phyloP scores from a whole-genome alignment of 2,329 filamentous ascomycete species.

The Davidsoniella australis region DNA sequence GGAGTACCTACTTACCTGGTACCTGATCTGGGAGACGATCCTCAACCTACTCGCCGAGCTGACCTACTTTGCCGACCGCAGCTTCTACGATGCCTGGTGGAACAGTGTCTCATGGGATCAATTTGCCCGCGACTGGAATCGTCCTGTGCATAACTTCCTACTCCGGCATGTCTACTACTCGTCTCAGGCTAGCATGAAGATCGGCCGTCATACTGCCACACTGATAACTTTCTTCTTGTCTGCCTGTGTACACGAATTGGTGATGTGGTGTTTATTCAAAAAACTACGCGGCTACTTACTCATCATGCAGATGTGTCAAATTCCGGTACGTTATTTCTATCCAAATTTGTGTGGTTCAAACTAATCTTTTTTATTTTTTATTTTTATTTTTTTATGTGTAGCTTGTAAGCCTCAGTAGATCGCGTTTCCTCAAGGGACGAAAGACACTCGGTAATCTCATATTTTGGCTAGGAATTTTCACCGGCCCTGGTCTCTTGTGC shows the following conservation, averaged over 20 bases:
- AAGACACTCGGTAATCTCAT: constrained; percentile 53
- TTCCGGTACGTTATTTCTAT: constrained; percentile 32
- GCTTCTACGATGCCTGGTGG: constrained; percentile 53
- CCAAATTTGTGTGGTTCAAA: background rate
- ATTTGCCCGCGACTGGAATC: constrained; percentile 66
- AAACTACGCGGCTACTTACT: constrained; percentile 61
- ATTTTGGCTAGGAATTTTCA: constrained; percentile 67
- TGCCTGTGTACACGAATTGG: constrained; percentile 54
- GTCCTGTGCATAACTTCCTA: constrained; percentile 60
- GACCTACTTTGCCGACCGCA: constrained; percentile 59
- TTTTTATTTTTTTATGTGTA: constrained; percentile 16
- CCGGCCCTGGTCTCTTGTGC: constrained; percentile 51
- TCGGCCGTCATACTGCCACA: constrained; percentile 54
- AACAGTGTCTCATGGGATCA: constrained; percentile 54
- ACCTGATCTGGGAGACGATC: constrained; percentile 63
- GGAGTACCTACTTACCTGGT: constrained; percentile 64
- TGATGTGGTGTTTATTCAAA: constrained; percentile 69
- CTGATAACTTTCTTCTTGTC: constrained; percentile 60
- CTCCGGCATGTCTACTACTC: constrained; percentile 65
- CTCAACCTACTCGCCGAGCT: constrained; percentile 63
- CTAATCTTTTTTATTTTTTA: background rate
- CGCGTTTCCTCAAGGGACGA: constrained; percentile 44
- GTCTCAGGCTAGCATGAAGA: constrained; percentile 54
- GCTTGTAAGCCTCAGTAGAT: constrained; percentile 50
- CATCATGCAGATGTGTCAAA: constrained; percentile 54